A percentile compares a stretch with the other conserved stretches of the same genome.
phyloP scores from a whole-genome alignment of 2,329 filamentous ascomycete species.

The Septoria linicola region DNA sequence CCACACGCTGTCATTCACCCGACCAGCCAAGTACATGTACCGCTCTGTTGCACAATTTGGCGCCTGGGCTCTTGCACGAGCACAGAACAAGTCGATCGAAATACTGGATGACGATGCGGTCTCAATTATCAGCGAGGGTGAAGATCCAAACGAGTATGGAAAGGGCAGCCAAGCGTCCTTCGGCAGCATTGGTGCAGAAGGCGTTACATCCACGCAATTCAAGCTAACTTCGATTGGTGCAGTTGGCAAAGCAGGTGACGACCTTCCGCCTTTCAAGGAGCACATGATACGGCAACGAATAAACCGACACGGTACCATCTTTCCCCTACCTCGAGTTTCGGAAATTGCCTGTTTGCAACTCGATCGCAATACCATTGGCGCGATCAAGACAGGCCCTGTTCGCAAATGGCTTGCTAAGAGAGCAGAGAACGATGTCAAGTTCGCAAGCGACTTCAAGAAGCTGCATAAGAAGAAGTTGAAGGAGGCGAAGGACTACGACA shows the following conservation, averaged over 20 bases:
- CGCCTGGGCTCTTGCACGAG: constrained; percentile 82
- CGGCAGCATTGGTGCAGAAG: constrained; percentile 27
- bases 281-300: constrained; percentile 93
- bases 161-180: constrained; percentile 18
- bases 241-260: constrained; percentile 85
- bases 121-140: constrained; percentile 67
- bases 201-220: constrained; percentile 28
- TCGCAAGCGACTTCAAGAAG: constrained; percentile 64
- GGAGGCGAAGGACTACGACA: constrained; percentile 68
- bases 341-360: constrained; percentile 68
- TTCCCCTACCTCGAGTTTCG: constrained; percentile 62
- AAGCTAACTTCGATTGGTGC: constrained; percentile 34
- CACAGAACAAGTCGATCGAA: constrained; percentile 76
- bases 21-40: constrained; percentile 96
- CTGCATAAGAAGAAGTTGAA: constrained; percentile 72
- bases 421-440: constrained; percentile 70
- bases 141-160: constrained; percentile 29
- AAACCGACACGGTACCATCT: constrained; percentile 72
- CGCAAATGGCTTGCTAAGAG: constrained; percentile 80
- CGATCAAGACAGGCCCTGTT: constrained; percentile 76
- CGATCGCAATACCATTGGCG: constrained; percentile 65
- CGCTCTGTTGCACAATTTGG: constrained; percentile 89
- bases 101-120: constrained; percentile 76
- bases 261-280: constrained; percentile 72
- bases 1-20: constrained; percentile 89